phyloP scores from a whole-genome alignment of 805 yeast genomes.

The Trichomonascus vanleenenianus region DNA sequence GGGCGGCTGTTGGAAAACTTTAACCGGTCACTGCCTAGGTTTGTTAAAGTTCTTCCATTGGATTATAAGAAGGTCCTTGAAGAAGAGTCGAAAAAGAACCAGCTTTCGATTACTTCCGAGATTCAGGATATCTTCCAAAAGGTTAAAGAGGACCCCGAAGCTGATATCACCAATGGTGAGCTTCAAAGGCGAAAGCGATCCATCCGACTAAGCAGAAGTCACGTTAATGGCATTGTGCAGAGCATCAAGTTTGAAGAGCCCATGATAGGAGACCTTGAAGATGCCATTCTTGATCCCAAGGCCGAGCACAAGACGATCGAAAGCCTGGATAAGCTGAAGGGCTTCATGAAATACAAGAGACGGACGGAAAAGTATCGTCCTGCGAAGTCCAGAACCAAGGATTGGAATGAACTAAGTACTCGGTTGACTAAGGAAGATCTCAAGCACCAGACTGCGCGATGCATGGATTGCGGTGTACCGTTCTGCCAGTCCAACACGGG shows the following conservation, averaged over 20 bases:
- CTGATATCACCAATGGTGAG: constrained; percentile 88
- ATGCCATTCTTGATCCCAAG: constrained; percentile 64
- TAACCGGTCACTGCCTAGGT: constrained; percentile 78
- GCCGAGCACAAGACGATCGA: constrained; percentile 56
- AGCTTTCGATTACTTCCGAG: constrained; percentile 31
- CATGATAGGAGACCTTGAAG: constrained; percentile 81
- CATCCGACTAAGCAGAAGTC: constrained; percentile 19
- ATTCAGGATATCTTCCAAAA: constrained; percentile 57
- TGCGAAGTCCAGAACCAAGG: constrained; percentile 66
- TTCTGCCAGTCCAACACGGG: constrained; percentile 98
- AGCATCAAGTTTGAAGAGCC: constrained; percentile 48
- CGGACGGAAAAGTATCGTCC: constrained; percentile 81
- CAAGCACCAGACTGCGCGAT: constrained; percentile 87
- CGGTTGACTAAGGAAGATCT: constrained; percentile 82
- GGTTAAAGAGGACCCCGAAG: constrained; percentile 73
- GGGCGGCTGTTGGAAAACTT: constrained; percentile 75
- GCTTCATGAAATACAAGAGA: constrained; percentile 90
- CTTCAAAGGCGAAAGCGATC: constrained; percentile 34
- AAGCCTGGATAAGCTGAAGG: constrained; percentile 70
- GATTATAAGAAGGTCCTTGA: constrained; percentile 89
- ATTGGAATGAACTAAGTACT: constrained; percentile 86
- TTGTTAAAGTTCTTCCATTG: constrained; percentile 86
- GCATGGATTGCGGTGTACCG: constrained; percentile 99
- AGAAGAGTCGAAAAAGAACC: constrained; percentile 54
- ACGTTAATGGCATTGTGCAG: neutral